Conservation (phyloP, 192 early-diverging fungal genomes). For the Linderina pennispora region DNA sequence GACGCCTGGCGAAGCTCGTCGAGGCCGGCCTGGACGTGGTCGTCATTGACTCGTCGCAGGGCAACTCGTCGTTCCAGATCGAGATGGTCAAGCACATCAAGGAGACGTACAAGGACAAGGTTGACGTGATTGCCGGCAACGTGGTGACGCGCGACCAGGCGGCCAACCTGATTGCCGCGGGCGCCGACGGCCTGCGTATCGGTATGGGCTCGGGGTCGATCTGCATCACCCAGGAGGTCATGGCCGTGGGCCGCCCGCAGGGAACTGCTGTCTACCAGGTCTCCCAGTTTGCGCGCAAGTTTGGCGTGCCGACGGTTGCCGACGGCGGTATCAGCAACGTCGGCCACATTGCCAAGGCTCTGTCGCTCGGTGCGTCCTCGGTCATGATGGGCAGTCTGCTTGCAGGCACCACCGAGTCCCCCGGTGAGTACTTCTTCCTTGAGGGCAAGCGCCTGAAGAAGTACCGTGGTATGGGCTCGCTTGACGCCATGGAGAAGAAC, state of each 20-base stretch:
- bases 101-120: constrained; percentile 58
- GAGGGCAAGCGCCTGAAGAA: constrained; percentile 96
- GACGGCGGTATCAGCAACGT: constrained; percentile 97
- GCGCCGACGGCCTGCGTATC: constrained; percentile 90
- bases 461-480: constrained; percentile 98
- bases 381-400: constrained; percentile 99
- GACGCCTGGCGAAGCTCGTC: constrained; percentile 75
- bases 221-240: constrained; percentile 98
- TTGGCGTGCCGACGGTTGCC: constrained; percentile 93
- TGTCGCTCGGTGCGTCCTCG: constrained; percentile 89
- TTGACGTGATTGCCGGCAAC: constrained; percentile 96
- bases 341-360: constrained; percentile 95
- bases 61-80: constrained; percentile 90
- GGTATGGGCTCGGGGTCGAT: constrained; percentile 98
- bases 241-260: constrained; percentile 98
- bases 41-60: constrained; percentile 93
- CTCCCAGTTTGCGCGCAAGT: constrained; percentile 87
- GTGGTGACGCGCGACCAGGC: constrained; percentile 97
- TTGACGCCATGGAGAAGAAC: constrained; percentile 88
- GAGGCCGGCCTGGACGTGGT: constrained; percentile 96
- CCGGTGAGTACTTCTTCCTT: constrained; percentile 98
- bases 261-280: constrained; percentile 95
- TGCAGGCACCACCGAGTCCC: constrained; percentile 92
- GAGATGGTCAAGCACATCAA: constrained; percentile 96
- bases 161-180: constrained; percentile 81